phyloP scores from a whole-genome alignment of 805 yeast species.

The Isabelozyma gotoi region DNA sequence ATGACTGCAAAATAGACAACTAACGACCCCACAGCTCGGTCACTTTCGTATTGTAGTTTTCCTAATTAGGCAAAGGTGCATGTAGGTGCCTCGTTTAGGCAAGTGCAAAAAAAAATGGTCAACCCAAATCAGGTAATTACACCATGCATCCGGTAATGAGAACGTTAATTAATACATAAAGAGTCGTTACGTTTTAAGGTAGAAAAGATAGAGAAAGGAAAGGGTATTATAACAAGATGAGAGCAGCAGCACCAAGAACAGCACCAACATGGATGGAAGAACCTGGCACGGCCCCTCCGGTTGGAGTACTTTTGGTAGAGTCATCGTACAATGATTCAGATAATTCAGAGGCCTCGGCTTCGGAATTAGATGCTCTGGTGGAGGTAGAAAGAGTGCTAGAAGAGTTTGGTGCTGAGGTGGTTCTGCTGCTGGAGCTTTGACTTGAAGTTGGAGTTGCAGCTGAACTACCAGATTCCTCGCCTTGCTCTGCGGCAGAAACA shows the following conservation, averaged over 20 bases:
- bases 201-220: not conserved
- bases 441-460: constrained; percentile 9
- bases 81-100: not conserved
- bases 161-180: not conserved
- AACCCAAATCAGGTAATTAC: not conserved
- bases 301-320: constrained; percentile 1
- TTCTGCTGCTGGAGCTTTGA: constrained; percentile 2
- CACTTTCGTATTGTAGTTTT: not conserved
- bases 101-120: not conserved
- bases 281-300: constrained; percentile 1
- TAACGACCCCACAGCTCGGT: not conserved
- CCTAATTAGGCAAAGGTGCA: not conserved
- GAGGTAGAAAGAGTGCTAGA: not conserved
- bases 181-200: not conserved
- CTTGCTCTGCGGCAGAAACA: not conserved
- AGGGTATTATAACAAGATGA: constrained; percentile 2
- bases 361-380: constrained; percentile 12
- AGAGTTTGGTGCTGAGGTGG: not conserved
- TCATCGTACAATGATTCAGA: not conserved
- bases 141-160: not conserved
- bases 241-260: constrained; percentile 5
- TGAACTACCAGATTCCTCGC: not conserved
- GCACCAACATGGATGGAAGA: constrained; percentile 9
- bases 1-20: constrained; percentile 24
- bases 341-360: constrained; percentile 8